Evolutionary conservation across 805 yeast species (phyloP).

Genomic region (Crinitomyces ghanaensis): DNA sequence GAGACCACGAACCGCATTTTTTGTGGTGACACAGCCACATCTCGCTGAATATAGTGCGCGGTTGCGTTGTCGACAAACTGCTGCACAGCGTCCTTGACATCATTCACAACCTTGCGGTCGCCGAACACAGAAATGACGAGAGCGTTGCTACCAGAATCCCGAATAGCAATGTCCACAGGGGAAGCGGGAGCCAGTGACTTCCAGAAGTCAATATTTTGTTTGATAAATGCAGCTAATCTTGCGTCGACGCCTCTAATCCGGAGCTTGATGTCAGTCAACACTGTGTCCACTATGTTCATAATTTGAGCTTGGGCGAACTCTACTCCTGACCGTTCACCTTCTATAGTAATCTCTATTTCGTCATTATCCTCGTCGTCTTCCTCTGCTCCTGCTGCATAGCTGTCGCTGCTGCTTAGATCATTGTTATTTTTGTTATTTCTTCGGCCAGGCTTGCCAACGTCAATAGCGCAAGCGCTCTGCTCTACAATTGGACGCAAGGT

Average conservation of each 20-base stretch:
- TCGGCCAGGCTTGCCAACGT: slow-evolving; percentile 33
- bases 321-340: slow-evolving; percentile 81
- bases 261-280: slow-evolving; percentile 36
- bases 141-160: slow-evolving; percentile 16
- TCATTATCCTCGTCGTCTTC: slow-evolving; percentile 50
- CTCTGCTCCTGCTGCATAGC: slow-evolving; percentile 22
- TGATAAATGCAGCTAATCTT: slow-evolving; percentile 22
- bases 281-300: slow-evolving; percentile 59
- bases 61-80: slow-evolving; percentile 35
- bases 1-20: slow-evolving; percentile 54
- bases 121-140: slow-evolving; percentile 55
- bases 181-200: neutral
- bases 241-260: slow-evolving; percentile 17
- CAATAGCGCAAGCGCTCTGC: slow-evolving; percentile 55
- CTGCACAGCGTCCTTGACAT: slow-evolving; percentile 42
- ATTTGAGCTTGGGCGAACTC: slow-evolving; percentile 61
- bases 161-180: slow-evolving; percentile 1
- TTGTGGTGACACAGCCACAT: slow-evolving; percentile 51
- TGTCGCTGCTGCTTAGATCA: too few species aligned
- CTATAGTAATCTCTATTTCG: slow-evolving; percentile 50
- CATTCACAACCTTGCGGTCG: slow-evolving; percentile 51
- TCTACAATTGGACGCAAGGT: slow-evolving; percentile 69
- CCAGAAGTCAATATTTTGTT: too few species aligned
- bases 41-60: slow-evolving; percentile 37
- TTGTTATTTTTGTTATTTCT: slow-evolving; percentile 1